These are phyloP conservation scores for Neofusicoccum parvum DNA, from an alignment of 2,329 filamentous ascomycete genomes.

Conservation along the genomic window DNA sequence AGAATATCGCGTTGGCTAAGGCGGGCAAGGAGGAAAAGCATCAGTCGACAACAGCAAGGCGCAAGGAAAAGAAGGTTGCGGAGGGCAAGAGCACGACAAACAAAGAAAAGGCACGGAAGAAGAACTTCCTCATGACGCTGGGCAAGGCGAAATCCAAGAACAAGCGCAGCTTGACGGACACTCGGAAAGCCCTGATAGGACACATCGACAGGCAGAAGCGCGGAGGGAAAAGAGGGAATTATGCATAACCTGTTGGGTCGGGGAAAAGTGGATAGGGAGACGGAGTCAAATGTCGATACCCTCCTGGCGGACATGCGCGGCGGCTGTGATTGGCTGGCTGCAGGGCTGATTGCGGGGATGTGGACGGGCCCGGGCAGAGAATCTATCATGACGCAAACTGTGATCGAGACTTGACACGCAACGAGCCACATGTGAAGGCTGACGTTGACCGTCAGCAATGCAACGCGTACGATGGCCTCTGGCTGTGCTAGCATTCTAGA, in stretches of 20 bases:
- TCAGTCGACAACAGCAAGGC: slow-evolving; percentile 80
- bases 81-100: slow-evolving; percentile 97
- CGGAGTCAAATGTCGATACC: slow-evolving; percentile 5
- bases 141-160: slow-evolving; percentile 95
- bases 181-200: slow-evolving; percentile 74
- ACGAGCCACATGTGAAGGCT: slow-evolving; percentile 13
- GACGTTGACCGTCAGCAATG: slow-evolving; percentile 16
- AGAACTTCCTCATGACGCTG: slow-evolving; percentile 98
- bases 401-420: slow-evolving; percentile 6
- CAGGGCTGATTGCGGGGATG: not conserved
- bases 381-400: slow-evolving; percentile 10
- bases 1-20: slow-evolving; percentile 79
- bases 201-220: slow-evolving; percentile 83
- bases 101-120: slow-evolving; percentile 92
- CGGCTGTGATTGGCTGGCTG: slow-evolving; percentile 7
- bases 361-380: not conserved
- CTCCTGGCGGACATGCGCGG: not conserved
- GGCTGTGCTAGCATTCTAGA: not conserved
- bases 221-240: slow-evolving; percentile 79
- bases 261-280: slow-evolving; percentile 5
- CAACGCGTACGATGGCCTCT: not conserved
- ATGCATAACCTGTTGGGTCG: not conserved
- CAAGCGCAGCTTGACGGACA: slow-evolving; percentile 89
- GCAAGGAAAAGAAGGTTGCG: slow-evolving; percentile 82
- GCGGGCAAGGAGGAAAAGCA: slow-evolving; percentile 83